Conservation (phyloP, 2,329 filamentous ascomycete genomes). For the Fulvia fulva region DNA sequence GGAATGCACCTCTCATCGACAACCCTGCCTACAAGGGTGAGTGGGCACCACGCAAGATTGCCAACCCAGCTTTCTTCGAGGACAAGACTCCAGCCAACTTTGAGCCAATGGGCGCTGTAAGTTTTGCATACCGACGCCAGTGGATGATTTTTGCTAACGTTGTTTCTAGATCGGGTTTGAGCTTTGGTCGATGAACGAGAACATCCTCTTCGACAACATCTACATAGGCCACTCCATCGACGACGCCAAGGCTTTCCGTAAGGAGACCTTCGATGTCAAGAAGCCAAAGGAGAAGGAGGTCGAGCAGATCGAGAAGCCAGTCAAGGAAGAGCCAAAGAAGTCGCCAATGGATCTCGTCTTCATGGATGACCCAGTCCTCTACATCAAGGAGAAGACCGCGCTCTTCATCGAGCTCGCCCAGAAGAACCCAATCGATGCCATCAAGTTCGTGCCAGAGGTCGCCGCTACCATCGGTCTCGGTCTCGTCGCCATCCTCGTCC, state of each 20-base stretch:
- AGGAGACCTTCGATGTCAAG: slow-evolving; percentile 90
- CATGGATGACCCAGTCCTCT: slow-evolving; percentile 82
- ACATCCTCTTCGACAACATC: slow-evolving; percentile 99
- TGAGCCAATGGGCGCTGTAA: slow-evolving; percentile 94
- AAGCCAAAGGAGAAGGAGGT: slow-evolving; percentile 70
- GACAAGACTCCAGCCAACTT: slow-evolving; percentile 96
- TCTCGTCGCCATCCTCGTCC: slow-evolving; percentile 63
- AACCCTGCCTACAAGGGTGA: slow-evolving; percentile 97
- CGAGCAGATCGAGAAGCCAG: slow-evolving; percentile 77
- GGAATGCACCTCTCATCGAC: slow-evolving; percentile 86
- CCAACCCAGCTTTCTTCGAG: slow-evolving; percentile 94
- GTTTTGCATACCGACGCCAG: slow-evolving; percentile 37
- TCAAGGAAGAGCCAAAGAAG: slow-evolving; percentile 55
- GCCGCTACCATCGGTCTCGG: slow-evolving; percentile 73
- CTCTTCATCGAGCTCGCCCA: slow-evolving; percentile 83
- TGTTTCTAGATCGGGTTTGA: slow-evolving; percentile 80
- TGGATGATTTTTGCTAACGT: slow-evolving; percentile 11
- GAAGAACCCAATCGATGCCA: slow-evolving; percentile 75
- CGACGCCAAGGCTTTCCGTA: slow-evolving; percentile 83
- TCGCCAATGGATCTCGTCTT: slow-evolving; percentile 78
- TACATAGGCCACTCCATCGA: slow-evolving; percentile 97
- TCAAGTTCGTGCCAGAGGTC: slow-evolving; percentile 88
- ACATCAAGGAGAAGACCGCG: slow-evolving; percentile 87
- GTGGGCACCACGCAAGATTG: slow-evolving; percentile 93
- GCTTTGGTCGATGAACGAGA: slow-evolving; percentile 99